phyloP scores from a whole-genome alignment of 2,329 filamentous ascomycete species.

The Cercospora sp. region DNA sequence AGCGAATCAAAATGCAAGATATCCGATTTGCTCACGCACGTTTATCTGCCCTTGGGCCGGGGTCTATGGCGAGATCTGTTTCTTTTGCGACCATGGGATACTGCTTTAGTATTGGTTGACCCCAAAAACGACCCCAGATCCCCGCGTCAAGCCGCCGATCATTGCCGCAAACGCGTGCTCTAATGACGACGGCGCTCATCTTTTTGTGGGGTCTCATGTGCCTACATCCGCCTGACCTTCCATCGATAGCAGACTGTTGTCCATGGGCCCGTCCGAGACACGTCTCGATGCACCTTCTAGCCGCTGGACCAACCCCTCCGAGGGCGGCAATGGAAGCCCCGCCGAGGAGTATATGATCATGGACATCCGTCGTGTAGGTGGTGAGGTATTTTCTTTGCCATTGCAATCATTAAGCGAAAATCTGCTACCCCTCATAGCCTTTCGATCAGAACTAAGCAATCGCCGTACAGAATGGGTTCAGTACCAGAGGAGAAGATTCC shows the following conservation, averaged over 20 bases:
- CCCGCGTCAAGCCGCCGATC: slow-evolving; percentile 10
- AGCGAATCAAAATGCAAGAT: not conserved
- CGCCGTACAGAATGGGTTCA: slow-evolving; percentile 32
- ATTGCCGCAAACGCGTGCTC: not conserved
- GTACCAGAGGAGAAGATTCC: slow-evolving; percentile 30
- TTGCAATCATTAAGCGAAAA: slow-evolving; percentile 25
- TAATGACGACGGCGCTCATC: not conserved
- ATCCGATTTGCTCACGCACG: not conserved
- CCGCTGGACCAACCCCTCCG: slow-evolving; percentile 7
- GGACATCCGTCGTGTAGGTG: not conserved
- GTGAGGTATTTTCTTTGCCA: not conserved
- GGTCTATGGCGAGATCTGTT: not conserved
- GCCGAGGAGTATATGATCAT: slow-evolving; percentile 18
- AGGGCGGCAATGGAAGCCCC: slow-evolving; percentile 1
- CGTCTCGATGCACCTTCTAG: slow-evolving; percentile 12
- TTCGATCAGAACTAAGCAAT: slow-evolving; percentile 19
- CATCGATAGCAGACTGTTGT: slow-evolving; percentile 4
- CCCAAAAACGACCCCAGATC: slow-evolving; percentile 7
- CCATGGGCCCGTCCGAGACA: slow-evolving; percentile 7
- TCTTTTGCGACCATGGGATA: not conserved
- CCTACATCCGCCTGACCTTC: slow-evolving; percentile 14
- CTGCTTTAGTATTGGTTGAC: slow-evolving; percentile 7
- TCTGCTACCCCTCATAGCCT: slow-evolving; percentile 10
- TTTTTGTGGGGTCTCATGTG: slow-evolving; percentile 17
- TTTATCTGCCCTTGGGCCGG: not conserved